phyloP scores from a whole-genome alignment of 805 yeast species.

The Ogataea polymorpha region DNA sequence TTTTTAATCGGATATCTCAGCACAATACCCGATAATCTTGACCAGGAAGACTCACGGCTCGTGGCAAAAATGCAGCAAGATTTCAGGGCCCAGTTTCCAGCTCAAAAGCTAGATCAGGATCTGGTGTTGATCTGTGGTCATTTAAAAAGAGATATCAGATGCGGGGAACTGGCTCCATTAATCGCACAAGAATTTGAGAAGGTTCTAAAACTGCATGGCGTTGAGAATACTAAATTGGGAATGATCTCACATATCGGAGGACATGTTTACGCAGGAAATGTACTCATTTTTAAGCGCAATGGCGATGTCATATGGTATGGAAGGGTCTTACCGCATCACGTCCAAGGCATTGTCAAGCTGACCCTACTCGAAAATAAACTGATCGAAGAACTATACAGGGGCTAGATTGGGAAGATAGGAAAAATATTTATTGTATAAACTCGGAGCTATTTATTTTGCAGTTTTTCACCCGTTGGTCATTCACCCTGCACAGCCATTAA shows the following conservation, averaged over 20 bases:
- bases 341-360: slow-evolving; percentile 62
- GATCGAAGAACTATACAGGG: slow-evolving; percentile 57
- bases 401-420: slow-evolving; percentile 24
- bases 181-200: slow-evolving; percentile 46
- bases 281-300: slow-evolving; percentile 48
- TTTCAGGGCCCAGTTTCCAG: slow-evolving; percentile 15
- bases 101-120: slow-evolving; percentile 21
- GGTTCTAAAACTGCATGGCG: slow-evolving; percentile 35
- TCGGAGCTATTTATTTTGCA: not conserved
- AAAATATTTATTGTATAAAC: not conserved
- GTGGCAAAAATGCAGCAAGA: slow-evolving; percentile 9
- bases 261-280: slow-evolving; percentile 83
- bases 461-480: slow-evolving; percentile 1
- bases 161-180: slow-evolving; percentile 66
- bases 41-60: slow-evolving; percentile 5
- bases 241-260: slow-evolving; percentile 79
- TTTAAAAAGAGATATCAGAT: slow-evolving; percentile 55
- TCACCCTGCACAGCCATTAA: not conserved
- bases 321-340: slow-evolving; percentile 59
- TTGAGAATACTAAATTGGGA: slow-evolving; percentile 38
- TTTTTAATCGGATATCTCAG: slow-evolving; percentile 43
- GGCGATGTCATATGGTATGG: slow-evolving; percentile 72
- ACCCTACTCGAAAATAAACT: slow-evolving; percentile 49
- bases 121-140: slow-evolving; percentile 66
- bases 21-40: slow-evolving; percentile 30